Base-by-base conservation (phyloP, 495 filamentous ascomycete species). In the Talaromyces nanjingensis region DNA sequence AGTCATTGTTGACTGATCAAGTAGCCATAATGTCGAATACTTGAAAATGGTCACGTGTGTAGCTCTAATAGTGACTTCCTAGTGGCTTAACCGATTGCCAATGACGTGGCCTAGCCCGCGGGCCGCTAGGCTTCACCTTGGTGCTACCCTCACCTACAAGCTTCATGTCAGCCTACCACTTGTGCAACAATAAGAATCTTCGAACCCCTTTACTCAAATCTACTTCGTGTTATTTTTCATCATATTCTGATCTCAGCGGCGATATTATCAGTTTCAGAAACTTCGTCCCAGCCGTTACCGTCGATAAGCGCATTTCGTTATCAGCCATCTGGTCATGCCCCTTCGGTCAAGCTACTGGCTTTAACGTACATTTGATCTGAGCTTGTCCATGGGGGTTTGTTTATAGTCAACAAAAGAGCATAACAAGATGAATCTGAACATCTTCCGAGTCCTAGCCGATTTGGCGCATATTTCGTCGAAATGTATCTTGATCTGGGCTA, bases 401-500 rank as follows among this genome's bases (percentile, higher is more conserved):
- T n/a, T 18, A 45, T 45, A 45, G 42, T 37, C 42, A 12, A n/a
- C 24, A 24, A 16, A 14, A 27, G 4, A 55, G 22, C 3, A 24
- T 0, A 6, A 22, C 56, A 37, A 12, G 12, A 37, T 59, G 27
- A 53, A 53, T 34, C 4, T 59, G 56, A 64, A 64, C 20, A 12
- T 60, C 8, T 64, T 64, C 31, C 63, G 63, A 14, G 45, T 64
- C 4, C 56, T 64, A 52, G 94, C 80, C 62, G 94, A 98, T 73
- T 68, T 92, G 52, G 89, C 88, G 49, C 94, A 98, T 71, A 84
- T 91, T 27, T 79, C 82, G 37, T 93, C 92, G 12, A 96, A 96
- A 82, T 84, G 86, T 69, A 91, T 98, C 69, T 80, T 98, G 64
- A 90, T 97, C 74, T 91, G 86, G 80, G 89, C 93, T 39, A 97